phyloP scores from a whole-genome alignment of 1,139 yeast genomes.

The Kazachstania sp. region DNA sequence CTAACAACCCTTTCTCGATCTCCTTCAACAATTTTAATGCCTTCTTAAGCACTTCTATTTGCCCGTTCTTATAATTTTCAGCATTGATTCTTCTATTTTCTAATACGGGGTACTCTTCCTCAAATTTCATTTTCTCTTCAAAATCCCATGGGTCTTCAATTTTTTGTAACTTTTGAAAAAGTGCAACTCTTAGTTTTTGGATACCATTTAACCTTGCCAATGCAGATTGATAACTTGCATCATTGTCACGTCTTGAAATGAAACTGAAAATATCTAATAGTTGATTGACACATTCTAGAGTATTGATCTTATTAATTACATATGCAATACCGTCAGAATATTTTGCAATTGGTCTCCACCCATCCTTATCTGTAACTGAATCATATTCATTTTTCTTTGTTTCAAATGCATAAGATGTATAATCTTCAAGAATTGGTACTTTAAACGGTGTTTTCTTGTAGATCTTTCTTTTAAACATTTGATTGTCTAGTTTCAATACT shows the following conservation, averaged over 20 bases:
- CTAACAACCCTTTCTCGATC: slow-evolving; percentile 18
- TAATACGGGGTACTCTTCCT: slow-evolving; percentile 5
- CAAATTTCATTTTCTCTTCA: not conserved
- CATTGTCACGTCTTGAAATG: slow-evolving; percentile 40
- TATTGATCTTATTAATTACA: slow-evolving; percentile 32
- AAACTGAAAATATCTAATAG: slow-evolving; percentile 46
- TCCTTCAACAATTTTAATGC: slow-evolving; percentile 16
- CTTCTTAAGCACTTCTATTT: slow-evolving; percentile 15
- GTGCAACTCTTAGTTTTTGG: slow-evolving; percentile 29
- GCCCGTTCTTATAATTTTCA: slow-evolving; percentile 19
- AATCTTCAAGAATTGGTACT: slow-evolving; percentile 39
- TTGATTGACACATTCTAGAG: slow-evolving; percentile 17
- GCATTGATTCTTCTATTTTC: slow-evolving; percentile 19
- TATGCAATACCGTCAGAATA: slow-evolving; percentile 39
- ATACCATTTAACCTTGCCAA: slow-evolving; percentile 54
- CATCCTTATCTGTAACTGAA: slow-evolving; percentile 14
- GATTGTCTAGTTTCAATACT: slow-evolving; percentile 30
- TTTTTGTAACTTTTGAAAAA: slow-evolving; percentile 15
- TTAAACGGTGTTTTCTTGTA: slow-evolving; percentile 30
- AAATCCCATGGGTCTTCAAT: not conserved
- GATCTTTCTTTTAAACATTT: slow-evolving; percentile 30
- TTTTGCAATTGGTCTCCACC: slow-evolving; percentile 7
- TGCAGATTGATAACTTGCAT: slow-evolving; percentile 35
- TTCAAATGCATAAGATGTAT: slow-evolving; percentile 34
- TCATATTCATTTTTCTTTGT: slow-evolving; percentile 5